Base-by-base conservation (phyloP, 331 rosid genomes). In the Arachis monticola region DNA sequence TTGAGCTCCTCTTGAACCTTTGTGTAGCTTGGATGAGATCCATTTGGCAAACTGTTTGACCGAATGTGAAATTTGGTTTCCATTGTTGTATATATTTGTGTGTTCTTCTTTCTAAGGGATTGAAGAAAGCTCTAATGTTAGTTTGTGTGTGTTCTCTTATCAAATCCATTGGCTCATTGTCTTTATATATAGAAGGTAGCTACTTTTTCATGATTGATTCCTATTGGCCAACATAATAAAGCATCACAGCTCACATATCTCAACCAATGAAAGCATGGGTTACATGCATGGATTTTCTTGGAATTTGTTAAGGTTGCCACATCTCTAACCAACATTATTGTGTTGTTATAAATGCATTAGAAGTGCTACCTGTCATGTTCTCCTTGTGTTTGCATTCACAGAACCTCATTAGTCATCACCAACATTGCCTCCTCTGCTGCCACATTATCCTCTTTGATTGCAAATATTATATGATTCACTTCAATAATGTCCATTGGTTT, bases 11-110 rank as follows among this genome's bases (percentile, higher is more conserved):
- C 84, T 57, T 90, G 88, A 5, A 87, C 79, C 60, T 80, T 82
- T 1, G 61, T 11, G 8, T 88, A 73, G 78, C 69, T 76, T 5
- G 98, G 93, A 83, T 86, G 98, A 68, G 93, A 87, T 57, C 75
- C 85, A 35, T 86, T 63, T 58, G 98, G 97, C 3, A 93, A 77
- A 82, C 98, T 90, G 8, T 87, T 78, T 10, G 88, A 92, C 14
- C 96, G 85, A 77, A 74, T 69, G 8, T 77, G 84, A 78, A 44
- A 67, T 40, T 73, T 87, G 42, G 42, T 22, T 31, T 81, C 88
- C 96, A 90, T 89, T 14, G 52, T 64, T 10, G 13, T 22, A 2
- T 11, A 4, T 35, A 4, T 55, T 35, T 32, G 6, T 13, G 3
- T 35, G 7, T 71, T 32, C 2, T 67, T 45, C 10, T 38, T 38